Evolutionary conservation across 1,284 basidiomycete genomes (phyloP).

Genomic region (Salmacisia buchloeana): DNA sequence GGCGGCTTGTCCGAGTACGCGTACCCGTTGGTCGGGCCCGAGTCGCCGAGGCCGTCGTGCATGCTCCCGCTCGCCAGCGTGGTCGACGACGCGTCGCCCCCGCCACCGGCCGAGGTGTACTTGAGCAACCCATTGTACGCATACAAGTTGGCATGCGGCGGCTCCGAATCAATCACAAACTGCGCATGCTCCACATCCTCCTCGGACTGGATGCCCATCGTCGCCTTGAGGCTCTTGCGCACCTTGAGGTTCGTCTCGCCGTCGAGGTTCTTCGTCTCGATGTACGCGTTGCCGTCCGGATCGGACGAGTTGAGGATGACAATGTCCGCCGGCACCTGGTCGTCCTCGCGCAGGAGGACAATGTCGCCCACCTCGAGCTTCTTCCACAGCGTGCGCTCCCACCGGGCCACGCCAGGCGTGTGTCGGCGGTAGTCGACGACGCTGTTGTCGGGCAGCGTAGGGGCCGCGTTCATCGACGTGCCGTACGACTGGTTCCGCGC

Average conservation of each 20-base stretch:
- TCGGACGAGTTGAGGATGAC: conserved; percentile 68
- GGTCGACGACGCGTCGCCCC: too few relatives aligned
- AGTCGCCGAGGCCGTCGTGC: conserved; percentile 11
- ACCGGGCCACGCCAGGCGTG: conserved; percentile 67
- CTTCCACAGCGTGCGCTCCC: conserved; percentile 97
- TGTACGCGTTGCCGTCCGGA: conserved; percentile 52
- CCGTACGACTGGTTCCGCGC: conserved; percentile 19
- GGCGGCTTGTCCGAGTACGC: conserved; percentile 12
- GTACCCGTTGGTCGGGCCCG: conserved; percentile 17
- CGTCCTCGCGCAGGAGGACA: conserved; percentile 81
- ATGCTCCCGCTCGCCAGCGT: too few relatives aligned
- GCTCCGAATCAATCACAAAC: conserved; percentile 84
- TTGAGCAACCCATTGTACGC: conserved; percentile 78
- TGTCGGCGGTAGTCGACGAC: conserved; percentile 67
- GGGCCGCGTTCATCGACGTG: conserved; percentile 19
- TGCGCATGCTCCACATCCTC: conserved; percentile 82
- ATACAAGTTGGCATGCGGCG: conserved; percentile 89
- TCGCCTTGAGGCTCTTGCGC: conserved; percentile 70
- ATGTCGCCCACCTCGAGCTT: conserved; percentile 97
- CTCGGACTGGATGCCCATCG: conserved; percentile 70
- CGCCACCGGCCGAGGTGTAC: too few relatives aligned
- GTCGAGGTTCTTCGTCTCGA: conserved; percentile 78
- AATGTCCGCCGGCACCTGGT: conserved; percentile 92
- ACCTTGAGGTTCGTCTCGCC: conserved; percentile 95
- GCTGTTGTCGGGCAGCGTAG: conserved; percentile 14